Conservation (phyloP, 2,329 filamentous ascomycete species). For the Graphium sp. region DNA sequence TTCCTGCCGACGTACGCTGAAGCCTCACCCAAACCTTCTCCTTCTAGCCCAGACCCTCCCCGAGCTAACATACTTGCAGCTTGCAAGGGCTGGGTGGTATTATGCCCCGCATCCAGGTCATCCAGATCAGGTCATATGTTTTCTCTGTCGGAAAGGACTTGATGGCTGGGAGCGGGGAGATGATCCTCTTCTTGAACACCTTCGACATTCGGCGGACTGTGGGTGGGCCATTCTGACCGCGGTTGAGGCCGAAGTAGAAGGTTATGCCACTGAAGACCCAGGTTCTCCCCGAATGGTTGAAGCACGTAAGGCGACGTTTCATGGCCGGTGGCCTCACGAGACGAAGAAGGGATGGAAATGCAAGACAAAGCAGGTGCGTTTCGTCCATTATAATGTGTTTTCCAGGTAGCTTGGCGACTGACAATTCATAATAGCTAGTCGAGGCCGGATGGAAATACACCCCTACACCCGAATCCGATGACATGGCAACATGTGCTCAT, state of each 20-base stretch:
- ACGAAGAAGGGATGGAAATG: conserved; percentile 76
- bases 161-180: conserved; percentile 89
- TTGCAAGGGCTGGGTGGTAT: conserved; percentile 84
- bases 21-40: conserved; percentile 7
- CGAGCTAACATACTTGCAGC: conserved; percentile 29
- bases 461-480: conserved; percentile 64
- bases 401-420: not conserved
- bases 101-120: conserved; percentile 60
- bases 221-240: conserved; percentile 67
- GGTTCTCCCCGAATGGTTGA: conserved; percentile 52
- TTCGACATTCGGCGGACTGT: conserved; percentile 67
- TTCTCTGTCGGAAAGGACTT: conserved; percentile 66
- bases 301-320: conserved; percentile 72
- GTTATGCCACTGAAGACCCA: conserved; percentile 57
- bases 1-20: too few relatives aligned
- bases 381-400: not conserved
- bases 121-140: conserved; percentile 81
- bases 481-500: conserved; percentile 83
- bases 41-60: not conserved
- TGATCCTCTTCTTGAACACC: conserved; percentile 67
- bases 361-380: conserved; percentile 64
- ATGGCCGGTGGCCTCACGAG: conserved; percentile 78
- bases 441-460: conserved; percentile 92
- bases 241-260: conserved; percentile 42
- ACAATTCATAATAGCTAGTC: conserved; percentile 42